Conservation (phyloP, 192 early-diverging fungal species). For the Thamnidium elegans region DNA sequence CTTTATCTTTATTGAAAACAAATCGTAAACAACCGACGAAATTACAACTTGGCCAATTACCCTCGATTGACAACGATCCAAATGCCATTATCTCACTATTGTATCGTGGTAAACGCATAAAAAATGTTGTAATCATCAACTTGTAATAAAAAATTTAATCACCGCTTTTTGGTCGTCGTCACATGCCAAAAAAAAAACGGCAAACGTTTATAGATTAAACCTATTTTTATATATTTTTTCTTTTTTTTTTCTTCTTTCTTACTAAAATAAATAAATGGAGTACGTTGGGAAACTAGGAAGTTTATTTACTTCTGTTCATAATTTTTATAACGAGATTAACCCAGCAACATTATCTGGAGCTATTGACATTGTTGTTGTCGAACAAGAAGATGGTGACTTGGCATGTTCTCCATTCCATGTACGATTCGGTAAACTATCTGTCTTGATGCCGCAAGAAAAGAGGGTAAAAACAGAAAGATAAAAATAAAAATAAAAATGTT, state of each 20-base stretch:
- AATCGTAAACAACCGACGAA: background rate
- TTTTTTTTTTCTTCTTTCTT: background rate
- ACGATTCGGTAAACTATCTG: conserved; percentile 93
- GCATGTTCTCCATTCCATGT: conserved; percentile 97
- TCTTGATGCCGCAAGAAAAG: conserved; percentile 91
- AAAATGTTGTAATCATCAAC: conserved; percentile 5
- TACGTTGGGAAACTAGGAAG: conserved; percentile 60
- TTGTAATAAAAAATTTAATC: background rate
- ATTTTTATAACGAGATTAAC: conserved; percentile 95
- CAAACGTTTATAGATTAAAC: background rate
- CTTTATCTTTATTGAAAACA: background rate
- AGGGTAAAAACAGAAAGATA: too few species aligned
- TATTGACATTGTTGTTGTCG: conserved; percentile 96
- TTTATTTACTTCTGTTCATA: conserved; percentile 74
- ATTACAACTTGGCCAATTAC: background rate
- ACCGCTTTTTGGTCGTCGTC: too few species aligned
- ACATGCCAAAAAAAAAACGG: too few species aligned
- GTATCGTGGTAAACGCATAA: background rate
- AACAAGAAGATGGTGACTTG: conserved; percentile 77
- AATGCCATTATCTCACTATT: background rate
- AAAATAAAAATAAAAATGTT: background rate
- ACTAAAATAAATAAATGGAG: conserved; percentile 41
- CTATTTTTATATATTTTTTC: background rate
- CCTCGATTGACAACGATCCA: background rate
- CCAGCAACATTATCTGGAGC: conserved; percentile 96